phyloP scores from a whole-genome alignment of 179 eudicot genomes.

The Patellifolia procumbens region DNA sequence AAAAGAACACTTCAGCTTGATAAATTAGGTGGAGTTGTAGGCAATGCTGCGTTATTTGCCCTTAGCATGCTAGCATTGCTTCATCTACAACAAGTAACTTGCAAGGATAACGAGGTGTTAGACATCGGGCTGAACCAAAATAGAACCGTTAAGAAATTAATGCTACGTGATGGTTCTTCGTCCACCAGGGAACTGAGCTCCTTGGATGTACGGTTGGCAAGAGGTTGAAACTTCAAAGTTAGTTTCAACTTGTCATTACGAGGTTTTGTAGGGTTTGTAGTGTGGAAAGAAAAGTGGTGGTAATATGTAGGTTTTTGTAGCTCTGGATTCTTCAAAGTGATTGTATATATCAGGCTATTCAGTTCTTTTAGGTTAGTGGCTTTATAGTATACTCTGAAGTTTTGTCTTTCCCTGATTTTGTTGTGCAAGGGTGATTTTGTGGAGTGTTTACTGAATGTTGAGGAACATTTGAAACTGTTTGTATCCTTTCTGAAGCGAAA shows the following conservation, averaged over 20 bases:
- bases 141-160: conserved; percentile 34
- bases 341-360: conserved; percentile 35
- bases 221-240: conserved; percentile 67
- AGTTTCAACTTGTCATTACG: neutral
- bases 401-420: neutral
- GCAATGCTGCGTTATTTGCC: conserved; percentile 84
- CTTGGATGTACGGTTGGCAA: conserved; percentile 77
- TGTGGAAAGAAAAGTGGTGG: neutral
- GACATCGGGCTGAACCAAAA: conserved; percentile 37
- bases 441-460: neutral
- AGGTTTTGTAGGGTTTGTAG: conserved; percentile 19
- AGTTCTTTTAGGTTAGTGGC: neutral
- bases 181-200: conserved; percentile 31
- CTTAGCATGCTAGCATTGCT: conserved; percentile 76
- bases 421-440: neutral
- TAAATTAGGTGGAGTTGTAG: conserved; percentile 65
- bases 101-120: conserved; percentile 35
- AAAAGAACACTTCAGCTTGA: conserved; percentile 60
- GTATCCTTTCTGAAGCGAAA: neutral
- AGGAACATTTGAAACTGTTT: neutral
- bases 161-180: conserved; percentile 33
- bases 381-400: neutral
- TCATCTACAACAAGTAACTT: conserved; percentile 62
- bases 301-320: conserved; percentile 18
- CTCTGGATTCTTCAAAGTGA: conserved; percentile 8